Evolutionary conservation across 805 yeast genomes (phyloP).

Genomic region (Ascoidea tarda): DNA sequence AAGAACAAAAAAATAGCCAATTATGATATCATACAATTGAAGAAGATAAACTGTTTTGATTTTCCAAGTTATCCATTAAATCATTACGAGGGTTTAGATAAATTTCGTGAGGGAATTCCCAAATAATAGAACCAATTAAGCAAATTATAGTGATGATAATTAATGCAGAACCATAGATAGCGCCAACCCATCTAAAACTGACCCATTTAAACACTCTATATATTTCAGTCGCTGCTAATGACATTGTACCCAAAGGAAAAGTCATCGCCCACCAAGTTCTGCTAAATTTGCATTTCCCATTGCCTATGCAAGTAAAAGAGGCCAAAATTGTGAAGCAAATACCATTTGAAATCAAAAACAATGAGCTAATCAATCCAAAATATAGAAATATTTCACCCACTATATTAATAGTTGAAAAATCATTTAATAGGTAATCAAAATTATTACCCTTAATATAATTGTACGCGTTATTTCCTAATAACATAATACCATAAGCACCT

Average conservation of each 20-base stretch:
- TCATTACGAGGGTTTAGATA: not conserved
- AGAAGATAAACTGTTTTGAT: not conserved
- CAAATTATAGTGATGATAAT: constrained; percentile 30
- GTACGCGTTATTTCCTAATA: constrained; percentile 32
- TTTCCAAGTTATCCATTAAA: no score
- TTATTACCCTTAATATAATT: constrained; percentile 11
- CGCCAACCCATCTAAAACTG: constrained; percentile 48
- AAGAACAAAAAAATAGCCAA: not conserved
- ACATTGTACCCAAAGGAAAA: constrained; percentile 82
- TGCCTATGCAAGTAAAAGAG: constrained; percentile 17
- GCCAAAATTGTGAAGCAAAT: constrained; percentile 39
- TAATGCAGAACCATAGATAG: constrained; percentile 43
- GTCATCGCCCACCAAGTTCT: constrained; percentile 73
- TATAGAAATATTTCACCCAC: constrained; percentile 19
- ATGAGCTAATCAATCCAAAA: constrained; percentile 24
- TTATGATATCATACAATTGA: not conserved
- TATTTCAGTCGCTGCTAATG: constrained; percentile 41
- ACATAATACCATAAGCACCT: constrained; percentile 55
- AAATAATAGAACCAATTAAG: constrained; percentile 21
- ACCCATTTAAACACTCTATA: constrained; percentile 31
- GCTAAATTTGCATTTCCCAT: constrained; percentile 26
- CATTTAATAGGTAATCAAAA: constrained; percentile 11
- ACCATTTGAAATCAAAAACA: constrained; percentile 39
- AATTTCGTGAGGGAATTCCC: constrained; percentile 17
- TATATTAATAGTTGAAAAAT: constrained; percentile 10